Conservation (phyloP, 2,329 filamentous ascomycete species). For the Alternaria arborescens region DNA sequence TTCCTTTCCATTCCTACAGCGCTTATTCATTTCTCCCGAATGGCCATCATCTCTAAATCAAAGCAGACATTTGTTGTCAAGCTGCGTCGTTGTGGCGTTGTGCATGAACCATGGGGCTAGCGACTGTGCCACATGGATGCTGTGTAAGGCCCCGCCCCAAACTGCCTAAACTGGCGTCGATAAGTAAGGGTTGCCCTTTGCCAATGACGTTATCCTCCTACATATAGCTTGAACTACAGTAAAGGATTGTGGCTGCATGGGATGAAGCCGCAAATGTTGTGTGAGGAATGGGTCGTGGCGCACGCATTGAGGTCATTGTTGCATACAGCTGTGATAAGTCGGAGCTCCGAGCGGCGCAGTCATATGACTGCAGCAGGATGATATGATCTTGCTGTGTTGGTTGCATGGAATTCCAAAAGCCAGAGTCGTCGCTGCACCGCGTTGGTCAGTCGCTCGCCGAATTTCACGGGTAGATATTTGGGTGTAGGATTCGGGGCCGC, state of each 20-base stretch:
- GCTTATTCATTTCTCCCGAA: not conserved
- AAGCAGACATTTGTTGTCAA: not conserved
- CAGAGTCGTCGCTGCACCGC: not conserved
- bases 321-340: not conserved
- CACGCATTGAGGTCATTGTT: not conserved
- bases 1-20: not conserved
- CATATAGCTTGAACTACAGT: not conserved
- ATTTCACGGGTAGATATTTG: not conserved
- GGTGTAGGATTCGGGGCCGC: not conserved
- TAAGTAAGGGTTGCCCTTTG: not conserved
- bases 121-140: not conserved
- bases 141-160: not conserved
- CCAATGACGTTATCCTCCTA: not conserved
- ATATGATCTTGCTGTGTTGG: not conserved
- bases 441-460: conserved; percentile 1
- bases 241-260: not conserved
- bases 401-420: not conserved
- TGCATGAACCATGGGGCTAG: not conserved
- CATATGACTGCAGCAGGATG: conserved; percentile 1
- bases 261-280: not conserved
- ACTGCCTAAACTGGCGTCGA: not conserved
- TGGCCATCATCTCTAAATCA: not conserved
- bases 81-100: not conserved
- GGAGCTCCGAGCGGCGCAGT: not conserved
- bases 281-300: not conserved